Base-by-base conservation (phyloP, 2,329 filamentous ascomycete species). In the Alternaria atra region DNA sequence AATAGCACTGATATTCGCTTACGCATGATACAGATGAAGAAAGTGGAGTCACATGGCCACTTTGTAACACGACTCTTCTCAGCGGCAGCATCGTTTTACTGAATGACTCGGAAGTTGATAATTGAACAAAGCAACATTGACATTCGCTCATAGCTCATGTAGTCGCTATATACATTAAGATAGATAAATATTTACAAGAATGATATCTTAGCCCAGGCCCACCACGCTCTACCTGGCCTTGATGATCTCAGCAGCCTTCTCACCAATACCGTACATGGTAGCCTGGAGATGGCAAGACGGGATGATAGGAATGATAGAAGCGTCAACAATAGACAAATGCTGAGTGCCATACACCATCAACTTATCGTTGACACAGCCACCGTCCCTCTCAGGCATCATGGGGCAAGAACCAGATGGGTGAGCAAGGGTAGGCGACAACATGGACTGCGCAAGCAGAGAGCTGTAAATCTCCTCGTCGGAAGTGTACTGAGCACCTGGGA, bases 231-330 rank as follows among this genome's bases (percentile, higher is more conserved):
- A 48, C 55, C 70, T 73, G 3, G 52, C 52, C 64, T 74, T 75
- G 58, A 77, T 73, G 2, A 76, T 62, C 65, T 72, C 75, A 12
- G 74, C 73, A 46, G 74, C 75, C 67, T 75, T 77, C 69, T 77
- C 75, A 13, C 67, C 73, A 51, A 77, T 65, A 23, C 66, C 74
- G 55, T 77, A 77, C 54, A 72, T 68, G 23, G 72, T 74, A 25
- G 73, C 70, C 57, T 75, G 73, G n/a, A 73, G 58, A 65, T 73
- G 70, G 52, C 64, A 66, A 10, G 66, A 68, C 10, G 73, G 72
- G 32, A 75, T 73, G 32, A 76, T 67, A 0, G 74, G 74, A 17
- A 77, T 69, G 8, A 77, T 73, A 1, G 64, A 70, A n/a, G 73
- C 73, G 67, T 76, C 74, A 4, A 76, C 66, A 29, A 77, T 48